Evolutionary conservation across 495 filamentous ascomycete genomes (phyloP), one percentile per base, ranked within the genome.

Genomic region (Podospora bellae-mahoneyi): DNA sequence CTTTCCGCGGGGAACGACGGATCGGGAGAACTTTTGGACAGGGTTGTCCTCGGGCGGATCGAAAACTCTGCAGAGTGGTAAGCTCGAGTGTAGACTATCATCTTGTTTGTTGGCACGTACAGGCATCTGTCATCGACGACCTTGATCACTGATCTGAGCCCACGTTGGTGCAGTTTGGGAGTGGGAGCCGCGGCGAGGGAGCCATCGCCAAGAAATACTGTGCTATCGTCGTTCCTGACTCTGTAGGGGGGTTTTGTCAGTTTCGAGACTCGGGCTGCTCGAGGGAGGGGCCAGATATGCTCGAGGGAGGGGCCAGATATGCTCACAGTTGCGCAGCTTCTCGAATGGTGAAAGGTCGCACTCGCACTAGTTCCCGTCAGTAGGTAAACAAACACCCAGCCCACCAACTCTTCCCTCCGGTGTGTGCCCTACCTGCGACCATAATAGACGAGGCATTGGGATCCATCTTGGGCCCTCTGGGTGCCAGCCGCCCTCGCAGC

Each of bases 21-120:
- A 91, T 78, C 88, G 87, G 34, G 92, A 91, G 77, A 97, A 96
- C 70, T 89, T 90, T 65, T 96, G 91, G n/a, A 98, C 88, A 2
- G 95, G 92, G 74, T 90, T 97, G 74, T 98, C 96, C 78, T 99
- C 95, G 5, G 95, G 95, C 13, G 95, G 95, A 74, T 99, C 95
- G 79, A 99, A 99, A 27, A 99, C 88, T 69, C 95, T 99, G 71
- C n/a, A 57, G 10, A 5, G 23, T n/a, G n/a, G 16, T 44, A 18
- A n/a, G 23, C 20, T n/a, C 5, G 1, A 32, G 5, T n/a, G 0
- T 18, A 23, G 18, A 26, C 20, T 53, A 26, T 15, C 1, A n/a
- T 0, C 18, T 6, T 44, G 27, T 23, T 60, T 57, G 26, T 27
- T 48, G 39, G 9, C 13, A 86, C 92, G 72, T 84, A 99, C 94